Evolutionary conservation across 805 yeast genomes (phyloP).

Genomic region (Spathaspora arborariae): DNA sequence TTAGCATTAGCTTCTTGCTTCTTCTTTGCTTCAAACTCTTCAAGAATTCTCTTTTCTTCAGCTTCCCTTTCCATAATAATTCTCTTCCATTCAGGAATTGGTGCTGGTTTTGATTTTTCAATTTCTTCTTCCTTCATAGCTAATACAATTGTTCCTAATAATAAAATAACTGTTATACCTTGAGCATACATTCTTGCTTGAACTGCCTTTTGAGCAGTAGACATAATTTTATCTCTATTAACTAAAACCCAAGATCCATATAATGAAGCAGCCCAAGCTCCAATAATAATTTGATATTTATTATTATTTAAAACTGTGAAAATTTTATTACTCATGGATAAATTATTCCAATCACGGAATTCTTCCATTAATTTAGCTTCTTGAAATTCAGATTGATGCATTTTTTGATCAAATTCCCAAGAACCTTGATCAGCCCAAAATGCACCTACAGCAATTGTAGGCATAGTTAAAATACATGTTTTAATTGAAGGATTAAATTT

Average conservation of each 20-base stretch:
- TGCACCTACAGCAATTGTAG: constrained; percentile 34
- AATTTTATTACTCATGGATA: constrained; percentile 27
- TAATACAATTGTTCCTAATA: constrained; percentile 66
- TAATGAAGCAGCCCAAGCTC: constrained; percentile 38
- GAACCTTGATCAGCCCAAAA: constrained; percentile 45
- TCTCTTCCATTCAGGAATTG: constrained; percentile 35
- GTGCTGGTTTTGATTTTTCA: constrained; percentile 31
- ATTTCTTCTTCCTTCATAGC: constrained; percentile 61
- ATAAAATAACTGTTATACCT: constrained; percentile 66
- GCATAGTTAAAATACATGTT: constrained; percentile 36
- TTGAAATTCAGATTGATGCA: constrained; percentile 29
- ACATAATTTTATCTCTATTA: constrained; percentile 70
- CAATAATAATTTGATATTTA: constrained; percentile 33
- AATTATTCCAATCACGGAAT: constrained; percentile 30
- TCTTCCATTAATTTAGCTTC: constrained; percentile 30
- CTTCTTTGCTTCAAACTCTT: constrained; percentile 6
- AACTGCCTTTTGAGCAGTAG: constrained; percentile 74
- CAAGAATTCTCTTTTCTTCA: constrained; percentile 13
- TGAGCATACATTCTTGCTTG: constrained; percentile 93
- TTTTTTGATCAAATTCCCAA: constrained; percentile 36
- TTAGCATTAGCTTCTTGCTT: constrained; percentile 1
- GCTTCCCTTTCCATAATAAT: constrained; percentile 23
- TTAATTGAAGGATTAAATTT: constrained; percentile 37
- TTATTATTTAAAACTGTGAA: constrained; percentile 24
- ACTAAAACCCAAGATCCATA: constrained; percentile 73